Conservation (phyloP, 352 stramenopile species). For the Phytophthora constricta region DNA sequence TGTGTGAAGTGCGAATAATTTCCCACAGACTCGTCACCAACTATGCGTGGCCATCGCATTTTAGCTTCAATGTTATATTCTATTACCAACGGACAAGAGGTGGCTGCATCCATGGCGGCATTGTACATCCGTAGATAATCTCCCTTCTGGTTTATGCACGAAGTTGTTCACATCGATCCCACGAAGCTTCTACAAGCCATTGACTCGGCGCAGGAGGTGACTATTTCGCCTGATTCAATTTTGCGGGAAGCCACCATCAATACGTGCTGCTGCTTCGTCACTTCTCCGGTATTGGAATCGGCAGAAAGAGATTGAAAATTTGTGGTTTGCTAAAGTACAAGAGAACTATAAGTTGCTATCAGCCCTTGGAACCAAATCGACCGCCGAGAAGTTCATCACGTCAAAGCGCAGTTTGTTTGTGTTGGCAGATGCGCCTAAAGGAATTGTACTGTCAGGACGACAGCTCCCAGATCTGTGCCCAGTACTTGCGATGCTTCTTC, state of each 20-base stretch:
- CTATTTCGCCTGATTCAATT: neutral
- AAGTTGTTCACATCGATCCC: neutral
- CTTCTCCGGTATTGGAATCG: conserved; percentile 5
- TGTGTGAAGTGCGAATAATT: neutral
- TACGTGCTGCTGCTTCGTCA: neutral
- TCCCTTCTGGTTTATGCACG: conserved; percentile 25
- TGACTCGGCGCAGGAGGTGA: neutral
- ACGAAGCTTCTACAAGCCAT: neutral
- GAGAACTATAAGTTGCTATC: neutral
- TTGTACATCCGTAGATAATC: conserved; percentile 9
- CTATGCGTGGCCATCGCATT: conserved; percentile 10
- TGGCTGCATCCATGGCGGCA: conserved; percentile 18
- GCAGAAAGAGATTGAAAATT: neutral
- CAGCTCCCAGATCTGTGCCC: neutral
- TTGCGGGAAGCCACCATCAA: neutral
- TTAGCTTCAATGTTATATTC: conserved; percentile 18
- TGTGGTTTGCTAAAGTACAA: neutral
- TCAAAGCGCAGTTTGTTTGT: neutral
- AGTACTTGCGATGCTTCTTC: neutral
- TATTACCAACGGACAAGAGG: conserved; percentile 15
- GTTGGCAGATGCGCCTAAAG: neutral
- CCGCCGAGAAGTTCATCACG: neutral
- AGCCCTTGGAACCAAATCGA: neutral
- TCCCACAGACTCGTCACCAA: conserved; percentile 3
- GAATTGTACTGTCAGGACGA: neutral